Conservation (phyloP, 192 early-diverging fungal species). For the Podila minutissima region DNA sequence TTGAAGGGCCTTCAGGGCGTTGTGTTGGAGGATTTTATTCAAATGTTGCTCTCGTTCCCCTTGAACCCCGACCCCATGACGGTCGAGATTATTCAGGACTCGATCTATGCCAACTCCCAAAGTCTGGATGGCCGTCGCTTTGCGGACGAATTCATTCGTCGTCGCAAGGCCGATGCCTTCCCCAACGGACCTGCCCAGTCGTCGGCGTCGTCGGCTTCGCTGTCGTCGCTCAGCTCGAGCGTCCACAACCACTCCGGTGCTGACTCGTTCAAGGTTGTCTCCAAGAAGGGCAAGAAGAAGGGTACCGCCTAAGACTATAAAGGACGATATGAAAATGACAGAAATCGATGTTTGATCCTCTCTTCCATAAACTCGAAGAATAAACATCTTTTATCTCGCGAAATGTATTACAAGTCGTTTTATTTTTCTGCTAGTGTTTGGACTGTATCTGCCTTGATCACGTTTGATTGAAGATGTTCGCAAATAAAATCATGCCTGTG, state of each 20-base stretch:
- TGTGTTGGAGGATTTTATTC: slow-evolving; percentile 76
- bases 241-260: slow-evolving; percentile 4
- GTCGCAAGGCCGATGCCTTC: slow-evolving; percentile 73
- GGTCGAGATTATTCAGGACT: slow-evolving; percentile 80
- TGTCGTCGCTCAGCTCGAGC: slow-evolving; percentile 17
- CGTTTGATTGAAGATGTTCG: no score
- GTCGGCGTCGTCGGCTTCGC: background rate
- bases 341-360: no score
- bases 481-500: background rate
- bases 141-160: slow-evolving; percentile 81
- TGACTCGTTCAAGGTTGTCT: slow-evolving; percentile 53
- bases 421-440: no score
- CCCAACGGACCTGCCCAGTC: slow-evolving; percentile 16
- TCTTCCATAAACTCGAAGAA: no score
- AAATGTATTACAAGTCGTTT: no score
- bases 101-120: slow-evolving; percentile 77
- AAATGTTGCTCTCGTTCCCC: slow-evolving; percentile 81
- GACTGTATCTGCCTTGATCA: no score
- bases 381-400: no score
- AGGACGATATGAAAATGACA: no score
- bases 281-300: slow-evolving; percentile 59
- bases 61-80: slow-evolving; percentile 68
- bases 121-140: slow-evolving; percentile 80
- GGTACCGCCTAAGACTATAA: background rate
- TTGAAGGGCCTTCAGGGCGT: slow-evolving; percentile 64